Base-by-base conservation (phyloP, 306 rosid species). In the Trifolium subterraneum region DNA sequence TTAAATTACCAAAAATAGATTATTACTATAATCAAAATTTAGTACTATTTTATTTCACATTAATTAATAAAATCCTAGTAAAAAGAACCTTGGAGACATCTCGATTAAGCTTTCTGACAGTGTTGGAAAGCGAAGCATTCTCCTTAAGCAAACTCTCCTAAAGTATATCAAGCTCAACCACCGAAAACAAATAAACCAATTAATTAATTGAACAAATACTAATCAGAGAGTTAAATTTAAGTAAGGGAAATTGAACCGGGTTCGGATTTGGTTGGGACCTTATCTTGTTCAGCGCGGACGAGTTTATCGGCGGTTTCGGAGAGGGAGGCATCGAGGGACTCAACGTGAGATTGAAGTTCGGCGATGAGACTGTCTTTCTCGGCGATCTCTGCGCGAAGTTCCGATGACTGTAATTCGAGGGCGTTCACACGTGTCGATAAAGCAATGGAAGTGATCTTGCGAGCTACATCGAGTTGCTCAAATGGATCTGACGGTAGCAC, bases 401-500 rank as follows among this genome's bases (percentile, higher is more conserved):
- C 22, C 6, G 88, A 84, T 3, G 90, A 29, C 58, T 94, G 90
- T 0, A 90, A 79, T 64, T 88, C 93, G 48, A 94, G 86, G 10
- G 83, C 73, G 10, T 85, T 87, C 85, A 94, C 93, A 82, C 99
- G 99, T 42, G 95, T 86, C 76, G 97, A 67, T 47, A 94, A 84
- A 1, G 97, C 96, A 70, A 94, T 86, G 83, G 96, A 94, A 0
- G 93, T 90, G 85, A 94, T 91, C 73, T 86, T 94, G 82, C 97
- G 99, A 47, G 99, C 99, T 81, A 94, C 93, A 15, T 94, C 96
- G 38, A 94, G 97, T 66, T 88, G 97, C 58, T 92, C 95, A 80
- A 94, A 94, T 19, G 97, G 99, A 92, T 94, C 96, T 1, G 93
- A 84, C 76, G 99, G 97, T 64, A 94, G 85, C 5, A 89, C 82